Conservation (phyloP, 1,284 basidiomycete species). For the Takashimella tepidaria region DNA sequence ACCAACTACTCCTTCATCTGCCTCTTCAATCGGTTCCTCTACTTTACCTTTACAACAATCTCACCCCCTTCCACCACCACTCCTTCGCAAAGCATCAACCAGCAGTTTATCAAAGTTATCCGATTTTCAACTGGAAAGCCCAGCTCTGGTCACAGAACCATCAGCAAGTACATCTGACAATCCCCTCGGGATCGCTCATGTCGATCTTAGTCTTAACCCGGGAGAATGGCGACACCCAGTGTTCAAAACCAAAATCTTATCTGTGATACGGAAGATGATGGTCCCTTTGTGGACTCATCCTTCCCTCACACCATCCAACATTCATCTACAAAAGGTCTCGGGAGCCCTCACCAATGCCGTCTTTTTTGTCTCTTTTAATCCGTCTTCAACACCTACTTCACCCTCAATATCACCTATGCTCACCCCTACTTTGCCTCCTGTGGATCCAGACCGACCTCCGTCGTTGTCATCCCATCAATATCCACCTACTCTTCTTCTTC, state of each 20-base stretch:
- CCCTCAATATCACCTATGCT: constrained; percentile 45
- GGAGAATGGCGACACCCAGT: constrained; percentile 46
- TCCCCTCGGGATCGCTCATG: constrained; percentile 57
- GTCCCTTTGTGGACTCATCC: constrained; percentile 48
- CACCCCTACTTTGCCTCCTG: constrained; percentile 43
- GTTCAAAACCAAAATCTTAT: constrained; percentile 46
- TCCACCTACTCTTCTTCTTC: constrained; percentile 68
- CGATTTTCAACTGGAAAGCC: constrained; percentile 40
- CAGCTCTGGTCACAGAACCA: constrained; percentile 8
- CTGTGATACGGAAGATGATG: constrained; percentile 32
- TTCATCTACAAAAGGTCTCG: constrained; percentile 73
- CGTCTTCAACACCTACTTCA: constrained; percentile 34
- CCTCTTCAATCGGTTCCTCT: not conserved
- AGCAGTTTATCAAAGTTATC: constrained; percentile 43
- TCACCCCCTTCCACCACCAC: constrained; percentile 11
- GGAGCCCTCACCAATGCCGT: constrained; percentile 90
- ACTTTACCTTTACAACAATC: not conserved
- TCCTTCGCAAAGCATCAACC: constrained; percentile 31
- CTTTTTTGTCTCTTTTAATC: constrained; percentile 70
- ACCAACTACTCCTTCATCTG: not conserved
- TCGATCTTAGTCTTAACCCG: constrained; percentile 59
- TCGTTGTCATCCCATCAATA: constrained; percentile 26
- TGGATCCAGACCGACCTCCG: constrained; percentile 34
- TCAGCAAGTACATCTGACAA: constrained; percentile 50
- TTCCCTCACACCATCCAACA: constrained; percentile 46